Evolutionary conservation across 331 rosid species (phyloP).

Genomic region (Acacia concinna): DNA sequence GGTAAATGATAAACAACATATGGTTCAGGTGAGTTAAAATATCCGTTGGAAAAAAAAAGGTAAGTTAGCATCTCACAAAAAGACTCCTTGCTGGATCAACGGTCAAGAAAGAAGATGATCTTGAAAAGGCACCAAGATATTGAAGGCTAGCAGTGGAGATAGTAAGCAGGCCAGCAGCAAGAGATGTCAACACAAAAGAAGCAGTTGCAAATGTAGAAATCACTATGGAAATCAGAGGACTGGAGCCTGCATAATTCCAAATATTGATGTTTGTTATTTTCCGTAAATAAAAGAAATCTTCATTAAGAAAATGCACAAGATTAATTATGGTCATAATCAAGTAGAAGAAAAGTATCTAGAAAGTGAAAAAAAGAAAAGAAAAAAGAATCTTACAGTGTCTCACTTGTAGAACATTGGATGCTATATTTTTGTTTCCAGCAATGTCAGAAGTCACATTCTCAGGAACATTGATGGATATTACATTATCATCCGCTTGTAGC

Average conservation of each 20-base stretch:
- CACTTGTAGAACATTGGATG: constrained; percentile 88
- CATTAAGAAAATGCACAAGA: neutral
- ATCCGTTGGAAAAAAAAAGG: too few relatives aligned
- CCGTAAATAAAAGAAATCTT: too few relatives aligned
- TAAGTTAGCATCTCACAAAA: constrained; percentile 48
- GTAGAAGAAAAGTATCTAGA: neutral
- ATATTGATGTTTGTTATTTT: constrained; percentile 12
- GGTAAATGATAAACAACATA: neutral
- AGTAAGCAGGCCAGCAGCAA: constrained; percentile 73
- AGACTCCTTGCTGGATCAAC: constrained; percentile 83
- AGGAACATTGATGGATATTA: constrained; percentile 63
- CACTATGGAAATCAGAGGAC: constrained; percentile 54
- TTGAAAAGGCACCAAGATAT: constrained; percentile 46
- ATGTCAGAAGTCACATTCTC: constrained; percentile 73
- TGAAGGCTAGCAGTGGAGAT: constrained; percentile 85
- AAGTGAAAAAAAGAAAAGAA: neutral
- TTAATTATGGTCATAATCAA: constrained; percentile 2
- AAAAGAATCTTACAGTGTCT: constrained; percentile 74
- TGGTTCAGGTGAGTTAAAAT: constrained; percentile 29
- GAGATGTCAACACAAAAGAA: constrained; percentile 59
- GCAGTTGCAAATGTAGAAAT: constrained; percentile 62
- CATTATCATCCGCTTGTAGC: constrained; percentile 53
- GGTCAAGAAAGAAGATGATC: constrained; percentile 54
- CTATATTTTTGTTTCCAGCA: constrained; percentile 82
- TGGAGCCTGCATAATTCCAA: constrained; percentile 60